Evolutionary conservation across 1,284 basidiomycete genomes (phyloP).

Genomic region (Cryptococcus wingfieldii): DNA sequence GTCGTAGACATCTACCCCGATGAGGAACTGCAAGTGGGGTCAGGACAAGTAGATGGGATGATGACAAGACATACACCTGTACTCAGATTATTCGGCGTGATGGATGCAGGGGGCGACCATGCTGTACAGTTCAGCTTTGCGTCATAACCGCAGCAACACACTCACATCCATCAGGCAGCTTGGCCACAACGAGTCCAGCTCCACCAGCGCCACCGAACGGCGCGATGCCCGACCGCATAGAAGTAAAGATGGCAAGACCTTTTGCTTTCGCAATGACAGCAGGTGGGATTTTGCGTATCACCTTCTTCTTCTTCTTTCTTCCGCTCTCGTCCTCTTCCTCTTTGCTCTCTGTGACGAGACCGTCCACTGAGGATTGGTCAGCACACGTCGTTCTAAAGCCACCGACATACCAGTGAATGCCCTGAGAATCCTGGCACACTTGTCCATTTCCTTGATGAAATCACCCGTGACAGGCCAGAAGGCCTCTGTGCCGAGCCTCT

Average conservation of each 20-base stretch:
- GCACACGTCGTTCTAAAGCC: background rate
- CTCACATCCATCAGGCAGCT: slow-evolving; percentile 49
- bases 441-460: slow-evolving; percentile 53
- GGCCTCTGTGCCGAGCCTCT: slow-evolving; percentile 50
- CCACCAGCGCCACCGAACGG: slow-evolving; percentile 56
- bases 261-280: slow-evolving; percentile 50
- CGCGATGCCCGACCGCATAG: slow-evolving; percentile 52
- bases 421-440: slow-evolving; percentile 53
- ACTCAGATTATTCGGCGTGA: slow-evolving; percentile 53
- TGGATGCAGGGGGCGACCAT: slow-evolving; percentile 54
- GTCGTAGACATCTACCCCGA: slow-evolving; percentile 52
- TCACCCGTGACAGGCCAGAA: slow-evolving; percentile 56
- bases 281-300: slow-evolving; percentile 54
- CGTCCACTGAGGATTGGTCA: slow-evolving; percentile 32
- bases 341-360: slow-evolving; percentile 34
- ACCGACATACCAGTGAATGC: slow-evolving; percentile 48
- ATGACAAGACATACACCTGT: slow-evolving; percentile 36
- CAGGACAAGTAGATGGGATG: background rate
- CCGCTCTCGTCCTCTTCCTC: slow-evolving; percentile 17
- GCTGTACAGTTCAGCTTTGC: slow-evolving; percentile 19
- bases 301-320: slow-evolving; percentile 45
- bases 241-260: slow-evolving; percentile 53
- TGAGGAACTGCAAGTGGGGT: slow-evolving; percentile 32
- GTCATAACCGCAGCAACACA: background rate
- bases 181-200: slow-evolving; percentile 50